Evolutionary conservation across 345 rosid species (phyloP), one percentile per base, ranked within the genome.

Genomic region (Dovyalis caffra): DNA sequence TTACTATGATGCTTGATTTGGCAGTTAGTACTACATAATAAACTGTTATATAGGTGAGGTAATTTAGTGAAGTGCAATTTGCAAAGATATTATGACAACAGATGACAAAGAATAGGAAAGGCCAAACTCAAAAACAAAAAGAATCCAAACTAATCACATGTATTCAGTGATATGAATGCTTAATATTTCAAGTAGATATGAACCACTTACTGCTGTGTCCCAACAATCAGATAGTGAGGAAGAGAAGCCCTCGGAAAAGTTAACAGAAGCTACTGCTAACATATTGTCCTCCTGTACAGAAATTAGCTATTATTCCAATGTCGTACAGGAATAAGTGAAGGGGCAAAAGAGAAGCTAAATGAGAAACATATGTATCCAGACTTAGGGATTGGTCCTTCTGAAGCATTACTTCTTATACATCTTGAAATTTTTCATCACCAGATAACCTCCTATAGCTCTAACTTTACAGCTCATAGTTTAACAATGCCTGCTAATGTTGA

Each of bases 201-300:
- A 72, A 47, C 49, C 57, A 81, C 97, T 88, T 77, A 92, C 97
- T 61, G 60, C 80, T 68, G 72, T 78, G 77, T 79, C 81, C 99
- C 95, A 95, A 79, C 91, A 88, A 86, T 85, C 85, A 49, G 81
- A 68, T 68, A 95, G 84, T 49, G 90, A 77, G 61, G 91, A 75
- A 74, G 80, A 74, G 88, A 95, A 95, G 75, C 64, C 82, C 25
- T 85, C 80, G 2, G 97, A 82, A 80, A 95, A 95, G 82, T 78
- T 84, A 62, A 95, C 83, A 20, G 95, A 89, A 80, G 97, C 84
- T 58, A 89, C 90, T 34, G 89, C 84, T 78, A 95, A 74, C 68
- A 69, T 68, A 70, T 82, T 85, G 70, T 95, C 99, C 74, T 70
- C 90, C 97, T 95, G 83, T 37, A 43, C 74, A 61, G 40, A 68